Conservation (phyloP, 495 filamentous ascomycete species). For the Penicillium silybi region DNA sequence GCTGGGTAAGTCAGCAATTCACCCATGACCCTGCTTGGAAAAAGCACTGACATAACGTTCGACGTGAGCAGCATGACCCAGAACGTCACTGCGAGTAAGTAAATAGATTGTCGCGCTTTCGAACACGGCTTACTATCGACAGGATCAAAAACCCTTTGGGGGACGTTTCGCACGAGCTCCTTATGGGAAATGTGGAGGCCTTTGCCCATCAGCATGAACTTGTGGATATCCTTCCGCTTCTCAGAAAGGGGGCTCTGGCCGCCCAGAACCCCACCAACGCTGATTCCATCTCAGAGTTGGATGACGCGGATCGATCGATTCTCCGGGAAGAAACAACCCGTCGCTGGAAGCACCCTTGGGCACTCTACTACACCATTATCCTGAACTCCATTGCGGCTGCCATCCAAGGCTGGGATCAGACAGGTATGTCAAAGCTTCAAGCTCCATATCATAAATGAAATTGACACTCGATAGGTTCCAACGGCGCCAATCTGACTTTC, state of each 20-base stretch:
- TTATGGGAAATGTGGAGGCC: slow-evolving; percentile 52
- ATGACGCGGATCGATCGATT: slow-evolving; percentile 48
- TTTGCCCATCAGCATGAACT: slow-evolving; percentile 53
- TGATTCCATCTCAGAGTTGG: slow-evolving; percentile 52
- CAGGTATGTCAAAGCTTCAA: slow-evolving; percentile 24
- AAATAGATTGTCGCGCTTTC: background rate
- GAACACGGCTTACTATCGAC: background rate
- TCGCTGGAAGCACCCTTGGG: slow-evolving; percentile 61
- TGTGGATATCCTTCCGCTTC: slow-evolving; percentile 41
- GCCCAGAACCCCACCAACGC: slow-evolving; percentile 56
- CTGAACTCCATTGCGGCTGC: slow-evolving; percentile 73
- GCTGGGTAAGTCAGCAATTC: too few species aligned
- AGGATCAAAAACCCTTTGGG: slow-evolving; percentile 58
- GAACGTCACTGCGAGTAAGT: slow-evolving; percentile 20
- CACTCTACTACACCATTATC: slow-evolving; percentile 62
- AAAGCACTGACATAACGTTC: too few species aligned
- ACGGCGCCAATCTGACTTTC: slow-evolving; percentile 72
- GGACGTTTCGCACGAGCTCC: slow-evolving; percentile 47
- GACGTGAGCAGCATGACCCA: slow-evolving; percentile 10
- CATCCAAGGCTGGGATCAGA: slow-evolving; percentile 64
- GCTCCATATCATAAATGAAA: too few species aligned
- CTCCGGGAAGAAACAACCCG: slow-evolving; percentile 55
- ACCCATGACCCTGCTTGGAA: too few species aligned
- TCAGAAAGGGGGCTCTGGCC: slow-evolving; percentile 61
- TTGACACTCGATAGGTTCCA: slow-evolving; percentile 41